phyloP scores from a whole-genome alignment of 805 yeast genomes.

The Spathaspora sp. region DNA sequence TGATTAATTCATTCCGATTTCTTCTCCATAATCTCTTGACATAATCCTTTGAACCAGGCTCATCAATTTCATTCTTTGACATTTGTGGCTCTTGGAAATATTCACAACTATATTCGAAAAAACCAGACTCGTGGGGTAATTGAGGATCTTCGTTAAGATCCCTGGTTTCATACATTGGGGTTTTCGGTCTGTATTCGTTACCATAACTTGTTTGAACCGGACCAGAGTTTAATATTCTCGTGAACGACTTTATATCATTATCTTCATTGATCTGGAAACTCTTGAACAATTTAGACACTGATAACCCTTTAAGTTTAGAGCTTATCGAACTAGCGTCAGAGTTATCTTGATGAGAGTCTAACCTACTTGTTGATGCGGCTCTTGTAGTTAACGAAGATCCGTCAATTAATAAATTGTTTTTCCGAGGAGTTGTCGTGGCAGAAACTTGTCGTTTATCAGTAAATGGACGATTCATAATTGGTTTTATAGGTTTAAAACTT shows the following conservation, averaged over 20 bases:
- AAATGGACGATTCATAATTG: slow-evolving; percentile 30
- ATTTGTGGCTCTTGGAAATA: slow-evolving; percentile 96
- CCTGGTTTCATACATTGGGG: slow-evolving; percentile 49
- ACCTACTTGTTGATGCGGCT: slow-evolving; percentile 22
- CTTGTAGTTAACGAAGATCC: slow-evolving; percentile 26
- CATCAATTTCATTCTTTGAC: slow-evolving; percentile 79
- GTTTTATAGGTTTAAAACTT: slow-evolving; percentile 37
- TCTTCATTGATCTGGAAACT: slow-evolving; percentile 39
- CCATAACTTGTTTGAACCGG: slow-evolving; percentile 36
- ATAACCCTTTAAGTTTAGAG: slow-evolving; percentile 28
- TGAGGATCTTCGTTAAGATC: slow-evolving; percentile 34
- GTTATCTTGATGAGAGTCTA: slow-evolving; percentile 10
- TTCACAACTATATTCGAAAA: slow-evolving; percentile 76
- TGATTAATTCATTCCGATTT: slow-evolving; percentile 80
- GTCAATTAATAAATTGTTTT: slow-evolving; percentile 23
- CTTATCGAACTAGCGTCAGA: slow-evolving; percentile 27
- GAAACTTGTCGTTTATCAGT: slow-evolving; percentile 16
- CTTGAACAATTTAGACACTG: slow-evolving; percentile 33
- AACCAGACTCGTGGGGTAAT: slow-evolving; percentile 57
- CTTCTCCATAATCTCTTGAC: slow-evolving; percentile 84
- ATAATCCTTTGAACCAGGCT: slow-evolving; percentile 87
- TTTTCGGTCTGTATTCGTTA: slow-evolving; percentile 49
- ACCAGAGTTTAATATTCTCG: slow-evolving; percentile 33
- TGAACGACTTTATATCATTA: slow-evolving; percentile 33
- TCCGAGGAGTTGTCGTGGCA: slow-evolving; percentile 18